These are phyloP conservation scores for Triticum dicoccoides DNA, from an alignment of 176 grass and related monocot species.

Conservation along the genomic window DNA sequence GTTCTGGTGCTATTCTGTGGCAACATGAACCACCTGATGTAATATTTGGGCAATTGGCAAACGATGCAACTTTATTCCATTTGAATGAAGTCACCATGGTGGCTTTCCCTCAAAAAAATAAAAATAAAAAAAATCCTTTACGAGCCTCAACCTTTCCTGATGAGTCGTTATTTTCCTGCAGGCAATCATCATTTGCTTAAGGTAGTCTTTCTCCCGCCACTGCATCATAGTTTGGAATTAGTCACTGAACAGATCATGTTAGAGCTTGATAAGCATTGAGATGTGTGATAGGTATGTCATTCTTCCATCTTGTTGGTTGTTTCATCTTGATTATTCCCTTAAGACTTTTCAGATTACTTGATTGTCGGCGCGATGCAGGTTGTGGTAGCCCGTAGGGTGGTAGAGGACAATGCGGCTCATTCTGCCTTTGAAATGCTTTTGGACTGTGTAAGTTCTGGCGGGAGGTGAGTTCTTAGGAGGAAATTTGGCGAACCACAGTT, in stretches of 20 bases:
- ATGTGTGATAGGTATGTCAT: background rate
- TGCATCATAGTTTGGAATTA: background rate
- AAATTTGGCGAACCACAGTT: background rate
- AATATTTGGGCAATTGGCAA: too few species aligned
- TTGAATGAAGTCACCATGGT: too few species aligned
- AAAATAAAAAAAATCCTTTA: background rate
- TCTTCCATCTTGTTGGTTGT: background rate
- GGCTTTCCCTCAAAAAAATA: too few species aligned
- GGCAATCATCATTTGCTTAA: constrained; percentile 62
- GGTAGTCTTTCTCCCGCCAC: constrained; percentile 3
- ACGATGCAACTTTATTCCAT: too few species aligned
- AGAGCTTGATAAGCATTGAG: constrained; percentile 11
- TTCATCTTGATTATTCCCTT: background rate
- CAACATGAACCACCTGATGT: too few species aligned
- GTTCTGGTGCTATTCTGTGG: too few species aligned
- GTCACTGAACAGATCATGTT: background rate
- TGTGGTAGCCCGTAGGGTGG: background rate
- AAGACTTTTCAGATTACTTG: background rate
- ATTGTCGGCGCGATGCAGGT: background rate
- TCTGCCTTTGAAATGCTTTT: background rate
- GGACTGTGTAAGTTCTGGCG: background rate
- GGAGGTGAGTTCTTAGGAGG: background rate
- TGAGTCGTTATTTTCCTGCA: constrained; percentile 25
- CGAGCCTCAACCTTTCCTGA: background rate
- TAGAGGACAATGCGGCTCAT: background rate